phyloP scores from a whole-genome alignment of 345 rosid genomes.

The Mallotus nudiflorus region DNA sequence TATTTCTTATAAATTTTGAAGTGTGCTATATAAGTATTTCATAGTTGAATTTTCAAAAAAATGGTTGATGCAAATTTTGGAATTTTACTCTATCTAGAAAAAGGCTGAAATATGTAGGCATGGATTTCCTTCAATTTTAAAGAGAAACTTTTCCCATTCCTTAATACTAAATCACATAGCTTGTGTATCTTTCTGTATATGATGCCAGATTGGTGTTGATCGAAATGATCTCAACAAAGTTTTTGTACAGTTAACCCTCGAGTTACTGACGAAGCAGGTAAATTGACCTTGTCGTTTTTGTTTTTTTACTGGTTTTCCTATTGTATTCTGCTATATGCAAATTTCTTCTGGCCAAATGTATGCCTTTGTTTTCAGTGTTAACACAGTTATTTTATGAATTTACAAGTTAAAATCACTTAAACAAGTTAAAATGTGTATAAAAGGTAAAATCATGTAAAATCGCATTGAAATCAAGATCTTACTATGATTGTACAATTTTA shows the following conservation, averaged over 20 bases:
- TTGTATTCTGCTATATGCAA: neutral
- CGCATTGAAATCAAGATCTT: no score
- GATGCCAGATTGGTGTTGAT: constrained; percentile 80
- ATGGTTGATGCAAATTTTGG: neutral
- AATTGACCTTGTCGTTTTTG: neutral
- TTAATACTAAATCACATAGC: neutral
- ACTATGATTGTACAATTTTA: no score
- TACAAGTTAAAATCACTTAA: no score
- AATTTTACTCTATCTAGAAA: neutral
- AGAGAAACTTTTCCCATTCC: neutral
- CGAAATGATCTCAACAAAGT: constrained; percentile 63
- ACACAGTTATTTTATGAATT: neutral
- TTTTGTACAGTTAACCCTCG: constrained; percentile 82
- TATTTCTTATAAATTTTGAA: constrained; percentile 8
- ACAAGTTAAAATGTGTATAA: no score
- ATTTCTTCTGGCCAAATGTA: neutral
- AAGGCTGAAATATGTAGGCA: neutral
- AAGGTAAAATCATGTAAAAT: no score
- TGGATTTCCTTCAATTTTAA: constrained; percentile 8
- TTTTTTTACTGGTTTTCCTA: neutral
- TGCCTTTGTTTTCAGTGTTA: neutral
- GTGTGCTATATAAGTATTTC: neutral
- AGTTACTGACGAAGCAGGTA: constrained; percentile 88
- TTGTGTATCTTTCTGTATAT: neutral
- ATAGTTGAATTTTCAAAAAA: neutral